phyloP scores from a whole-genome alignment of 768 basidiomycete species.

The Lyophyllum semitale region DNA sequence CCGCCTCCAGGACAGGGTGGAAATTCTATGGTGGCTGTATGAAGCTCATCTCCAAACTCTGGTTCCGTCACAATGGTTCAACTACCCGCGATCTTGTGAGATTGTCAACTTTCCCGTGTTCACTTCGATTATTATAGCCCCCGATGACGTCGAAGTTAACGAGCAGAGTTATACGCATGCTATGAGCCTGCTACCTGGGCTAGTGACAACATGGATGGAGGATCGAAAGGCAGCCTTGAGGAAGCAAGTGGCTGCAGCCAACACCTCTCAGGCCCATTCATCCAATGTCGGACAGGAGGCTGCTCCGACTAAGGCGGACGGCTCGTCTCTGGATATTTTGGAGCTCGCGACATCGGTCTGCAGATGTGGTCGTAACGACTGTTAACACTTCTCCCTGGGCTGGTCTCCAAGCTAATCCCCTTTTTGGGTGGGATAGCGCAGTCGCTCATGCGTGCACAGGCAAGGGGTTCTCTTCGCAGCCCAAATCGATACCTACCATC shows the following conservation, averaged over 20 bases:
- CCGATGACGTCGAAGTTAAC: neutral
- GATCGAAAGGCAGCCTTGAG: neutral
- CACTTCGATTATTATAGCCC: neutral
- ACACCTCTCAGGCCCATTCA: no score
- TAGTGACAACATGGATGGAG: slow-evolving; percentile 6
- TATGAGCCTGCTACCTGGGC: slow-evolving; percentile 3
- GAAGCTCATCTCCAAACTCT: slow-evolving; percentile 19
- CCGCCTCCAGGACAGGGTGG: no score
- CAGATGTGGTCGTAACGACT: neutral
- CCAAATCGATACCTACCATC: no score
- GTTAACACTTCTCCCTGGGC: neutral
- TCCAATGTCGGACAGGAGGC: no score
- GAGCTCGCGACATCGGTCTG: slow-evolving; percentile 14
- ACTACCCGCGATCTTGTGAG: slow-evolving; percentile 21
- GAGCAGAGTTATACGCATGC: neutral
- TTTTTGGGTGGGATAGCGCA: slow-evolving; percentile 13
- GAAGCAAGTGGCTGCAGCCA: neutral
- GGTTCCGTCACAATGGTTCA: slow-evolving; percentile 23
- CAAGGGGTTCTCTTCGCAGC: no score
- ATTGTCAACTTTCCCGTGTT: slow-evolving; percentile 7
- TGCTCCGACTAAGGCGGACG: neutral
- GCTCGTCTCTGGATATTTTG: neutral
- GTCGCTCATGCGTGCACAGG: slow-evolving; percentile 1
- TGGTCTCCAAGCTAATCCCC: neutral
- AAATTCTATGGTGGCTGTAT: slow-evolving; percentile 15